Base-by-base conservation (phyloP, 1,284 basidiomycete genomes). In the Athelia sp. region DNA sequence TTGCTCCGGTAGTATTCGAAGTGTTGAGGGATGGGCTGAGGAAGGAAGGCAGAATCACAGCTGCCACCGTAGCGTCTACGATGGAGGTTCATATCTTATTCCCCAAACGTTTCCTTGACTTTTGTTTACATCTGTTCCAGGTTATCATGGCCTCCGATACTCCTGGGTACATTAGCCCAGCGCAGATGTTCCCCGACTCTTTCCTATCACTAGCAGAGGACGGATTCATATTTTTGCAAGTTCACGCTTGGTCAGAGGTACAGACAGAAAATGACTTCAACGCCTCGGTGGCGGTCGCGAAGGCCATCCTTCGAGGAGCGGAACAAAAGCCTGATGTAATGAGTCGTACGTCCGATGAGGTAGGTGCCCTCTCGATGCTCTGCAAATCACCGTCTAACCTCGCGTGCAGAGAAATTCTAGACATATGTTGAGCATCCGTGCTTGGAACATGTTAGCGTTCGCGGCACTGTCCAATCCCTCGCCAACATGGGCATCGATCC, bases 371-470 rank as follows among this genome's bases (percentile, higher is more conserved):
- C 34, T 40, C 22, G 4, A 26, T 48, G 21, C 38, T 47, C 53
- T 26, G 43, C 48, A 35, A 47, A 58, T 38, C 52, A 54, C 24
- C 8, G 23, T 47, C n/a, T 29, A 40, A 29, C 44, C 18, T 38
- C 48, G 14, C 6, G 19, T 23, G 36, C 43, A 81, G 78, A 75
- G 68, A 65, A 55, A 57, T 4, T 54, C 64, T 1, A 68, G 67
- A 43, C 56, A 61, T 17, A 61, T 62, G 45, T 61, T 77, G 49
- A 66, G 64, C 36, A 65, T 85, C 4, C 75, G 81, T 14, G 69
- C 76, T 3, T 88, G 85, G 85, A 86, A 84, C 59, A 63, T 84
- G 35, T 59, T 87, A 17, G 63, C 75, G 0, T 62, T 87, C 15
- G 73, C 76, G 1, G 76, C 77, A 0, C 63, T 87, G 26, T 64